Base-by-base conservation (phyloP, 2,329 filamentous ascomycete species). In the Fusarium palustre region DNA sequence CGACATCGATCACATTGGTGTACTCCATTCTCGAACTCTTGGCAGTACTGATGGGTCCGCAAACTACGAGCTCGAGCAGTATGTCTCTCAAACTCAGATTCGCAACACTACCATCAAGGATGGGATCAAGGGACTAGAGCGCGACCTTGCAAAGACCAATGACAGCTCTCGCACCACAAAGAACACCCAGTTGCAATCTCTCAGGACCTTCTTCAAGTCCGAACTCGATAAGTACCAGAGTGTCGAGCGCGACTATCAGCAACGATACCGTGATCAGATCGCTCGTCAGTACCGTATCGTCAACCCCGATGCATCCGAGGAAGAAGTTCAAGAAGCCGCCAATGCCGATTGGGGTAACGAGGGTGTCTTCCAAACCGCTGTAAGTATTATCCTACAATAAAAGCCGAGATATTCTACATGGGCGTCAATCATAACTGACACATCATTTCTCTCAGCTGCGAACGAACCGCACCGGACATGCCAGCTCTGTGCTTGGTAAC, bases 321-420 rank as follows among this genome's bases (percentile, higher is more conserved):
- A 86, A 2, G 91, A 95, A 79, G 89, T 94, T 4, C 82, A 85
- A 49, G 83, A 92, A 77, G 91, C 91, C 5, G 83, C 88, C 25
- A 85, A 92, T 71, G 84, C 88, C 55, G 90, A 94, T 77, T 92
- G 91, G 90, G 88, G 90, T 55, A 87, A 92, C 62, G 90, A 94
- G 81, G 91, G 91, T 74, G 90, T 96, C 57, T 96, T 95, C 82
- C 91, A 94, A 80, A 91, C 89, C 59, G 92, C 92, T 63, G 92
- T 95, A 86, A 79, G 89, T 85, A 54, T 66, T 46, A 28, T 54
- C 38, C 33, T 16, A 42, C 25, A 25, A 34, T n/a, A 34, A 39
- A 50, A 28, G 24, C 13, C 22, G n/a, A 30, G 11, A 24, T 30
- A 61, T 20, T 33, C 42, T 58, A 24, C 53, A 9, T 25, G 34